These are phyloP conservation scores for Sclerotinia trifoliorum DNA, from an alignment of 2,329 filamentous ascomycete genomes.

Conservation along the genomic window DNA sequence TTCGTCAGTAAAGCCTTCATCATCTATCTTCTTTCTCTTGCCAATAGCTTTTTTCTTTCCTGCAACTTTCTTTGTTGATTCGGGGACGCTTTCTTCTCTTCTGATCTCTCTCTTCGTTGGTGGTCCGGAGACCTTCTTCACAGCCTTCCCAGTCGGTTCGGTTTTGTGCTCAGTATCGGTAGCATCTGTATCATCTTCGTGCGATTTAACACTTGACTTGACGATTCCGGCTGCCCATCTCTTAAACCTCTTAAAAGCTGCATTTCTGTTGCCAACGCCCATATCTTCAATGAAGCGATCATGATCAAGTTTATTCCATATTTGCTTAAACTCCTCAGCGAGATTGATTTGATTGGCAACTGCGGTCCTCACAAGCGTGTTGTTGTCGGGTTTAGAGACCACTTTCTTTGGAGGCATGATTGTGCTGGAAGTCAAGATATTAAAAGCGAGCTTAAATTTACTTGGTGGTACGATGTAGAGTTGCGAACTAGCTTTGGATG, in stretches of 20 bases:
- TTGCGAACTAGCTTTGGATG: neutral
- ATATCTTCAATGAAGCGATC: neutral
- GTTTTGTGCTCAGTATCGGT: neutral
- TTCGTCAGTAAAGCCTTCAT: neutral
- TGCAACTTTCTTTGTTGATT: neutral
- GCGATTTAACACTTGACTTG: neutral
- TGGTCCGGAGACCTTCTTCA: no score
- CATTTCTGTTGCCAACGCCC: slow-evolving; percentile 7
- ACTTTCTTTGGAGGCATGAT: neutral
- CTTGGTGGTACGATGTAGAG: neutral
- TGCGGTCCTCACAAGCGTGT: slow-evolving; percentile 5
- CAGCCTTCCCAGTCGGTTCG: neutral
- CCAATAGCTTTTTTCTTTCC: neutral
- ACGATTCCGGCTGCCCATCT: neutral
- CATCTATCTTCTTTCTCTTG: neutral
- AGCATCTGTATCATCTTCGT: neutral
- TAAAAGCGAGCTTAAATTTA: neutral
- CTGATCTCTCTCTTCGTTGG: neutral
- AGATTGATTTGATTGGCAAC: neutral
- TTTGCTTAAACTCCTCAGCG: neutral
- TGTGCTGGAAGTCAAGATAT: neutral
- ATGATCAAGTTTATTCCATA: slow-evolving; percentile 4
- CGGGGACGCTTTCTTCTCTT: neutral
- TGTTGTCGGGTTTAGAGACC: neutral
- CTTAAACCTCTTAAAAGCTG: slow-evolving; percentile 5